phyloP scores from a whole-genome alignment of 495 filamentous ascomycete genomes.

The Cetradonia linearis region DNA sequence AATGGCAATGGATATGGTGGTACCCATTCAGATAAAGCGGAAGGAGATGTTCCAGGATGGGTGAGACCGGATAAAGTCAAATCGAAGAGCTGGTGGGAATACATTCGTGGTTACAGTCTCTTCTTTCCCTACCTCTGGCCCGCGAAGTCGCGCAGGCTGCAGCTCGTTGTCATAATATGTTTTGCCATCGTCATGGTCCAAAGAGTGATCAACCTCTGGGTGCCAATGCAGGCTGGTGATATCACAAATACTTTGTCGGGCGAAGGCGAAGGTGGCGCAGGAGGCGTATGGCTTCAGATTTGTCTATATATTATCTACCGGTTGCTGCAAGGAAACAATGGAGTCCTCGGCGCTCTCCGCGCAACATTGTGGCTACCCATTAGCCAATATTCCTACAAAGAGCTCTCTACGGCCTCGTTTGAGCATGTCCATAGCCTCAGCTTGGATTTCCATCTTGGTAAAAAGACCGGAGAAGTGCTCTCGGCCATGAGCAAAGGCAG shows the following conservation, averaged over 20 bases:
- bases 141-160: conserved; percentile 57
- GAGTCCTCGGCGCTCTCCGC: conserved; percentile 70
- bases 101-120: conserved; percentile 66
- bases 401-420: conserved; percentile 86
- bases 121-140: conserved; percentile 97
- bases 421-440: conserved; percentile 94
- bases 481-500: conserved; percentile 91
- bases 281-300: conserved; percentile 60
- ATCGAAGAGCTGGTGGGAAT: conserved; percentile 78
- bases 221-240: conserved; percentile 62
- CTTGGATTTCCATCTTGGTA: conserved; percentile 91
- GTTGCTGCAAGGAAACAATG: conserved; percentile 79
- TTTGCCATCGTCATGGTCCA: conserved; percentile 66
- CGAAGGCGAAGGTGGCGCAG: conserved; percentile 20
- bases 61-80: conserved; percentile 55
- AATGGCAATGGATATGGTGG: conserved; percentile 47
- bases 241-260: conserved; percentile 60
- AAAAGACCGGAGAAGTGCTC: conserved; percentile 91
- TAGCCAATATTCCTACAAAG: conserved; percentile 90
- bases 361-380: conserved; percentile 90
- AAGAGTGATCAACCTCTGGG: conserved; percentile 68
- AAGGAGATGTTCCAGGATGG: conserved; percentile 38
- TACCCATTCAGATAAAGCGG: conserved; percentile 29
- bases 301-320: conserved; percentile 69
- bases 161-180: conserved; percentile 69